These are phyloP conservation scores for Medicago truncatula DNA, from an alignment of 306 rosid species.

Conservation along the genomic window DNA sequence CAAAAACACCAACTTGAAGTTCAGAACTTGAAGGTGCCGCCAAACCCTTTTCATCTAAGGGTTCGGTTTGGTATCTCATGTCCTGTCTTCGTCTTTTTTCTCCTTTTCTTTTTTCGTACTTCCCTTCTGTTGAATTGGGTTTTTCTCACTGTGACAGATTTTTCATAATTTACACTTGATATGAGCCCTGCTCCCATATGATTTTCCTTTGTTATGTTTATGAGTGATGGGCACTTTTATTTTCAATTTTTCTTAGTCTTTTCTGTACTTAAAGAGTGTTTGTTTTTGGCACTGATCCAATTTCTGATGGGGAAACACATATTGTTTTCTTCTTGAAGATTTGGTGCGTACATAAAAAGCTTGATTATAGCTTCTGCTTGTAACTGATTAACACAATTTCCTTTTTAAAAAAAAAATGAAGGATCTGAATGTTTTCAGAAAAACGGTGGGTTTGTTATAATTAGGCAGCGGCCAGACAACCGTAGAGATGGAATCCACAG, in stretches of 20 bases:
- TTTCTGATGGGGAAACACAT: neutral
- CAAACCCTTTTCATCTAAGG: neutral
- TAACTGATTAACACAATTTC: no score
- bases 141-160: neutral
- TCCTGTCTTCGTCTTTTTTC: neutral
- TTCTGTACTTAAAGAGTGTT: neutral
- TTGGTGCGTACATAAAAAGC: neutral
- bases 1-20: neutral
- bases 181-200: neutral
- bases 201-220: neutral
- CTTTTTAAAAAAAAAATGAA: no score
- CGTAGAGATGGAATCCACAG: no score
- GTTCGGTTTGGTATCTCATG: neutral
- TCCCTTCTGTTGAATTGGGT: neutral
- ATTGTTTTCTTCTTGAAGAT: neutral
- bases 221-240: neutral
- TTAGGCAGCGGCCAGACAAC: slow-evolving; percentile 1
- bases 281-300: neutral
- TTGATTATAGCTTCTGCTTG: no score
- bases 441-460: neutral
- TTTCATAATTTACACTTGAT: slow-evolving; percentile 9
- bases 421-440: neutral
- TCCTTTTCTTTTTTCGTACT: neutral
- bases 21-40: neutral
- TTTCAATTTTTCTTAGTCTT: neutral